Conservation (phyloP, 805 yeast genomes). For the Candida khao-thaluensis region DNA sequence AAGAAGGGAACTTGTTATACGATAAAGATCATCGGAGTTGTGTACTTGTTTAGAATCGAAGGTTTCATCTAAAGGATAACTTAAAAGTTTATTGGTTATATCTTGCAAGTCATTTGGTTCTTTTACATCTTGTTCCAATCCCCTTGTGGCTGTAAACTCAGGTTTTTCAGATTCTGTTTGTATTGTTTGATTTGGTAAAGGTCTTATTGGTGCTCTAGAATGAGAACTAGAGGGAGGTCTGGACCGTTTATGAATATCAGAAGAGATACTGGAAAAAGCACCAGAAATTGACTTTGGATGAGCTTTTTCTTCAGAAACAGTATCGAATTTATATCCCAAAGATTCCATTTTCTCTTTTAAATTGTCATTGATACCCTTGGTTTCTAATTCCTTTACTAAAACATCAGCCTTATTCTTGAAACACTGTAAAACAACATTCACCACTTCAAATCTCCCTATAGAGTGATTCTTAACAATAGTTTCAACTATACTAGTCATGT, state of each 20-base stretch:
- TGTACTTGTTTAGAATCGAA: slow-evolving; percentile 30
- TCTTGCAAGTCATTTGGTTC: not conserved
- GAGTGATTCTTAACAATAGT: slow-evolving; percentile 4
- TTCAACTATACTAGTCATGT: slow-evolving; percentile 19
- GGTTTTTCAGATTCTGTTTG: not conserved
- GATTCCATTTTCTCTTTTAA: not conserved
- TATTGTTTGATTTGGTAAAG: not conserved
- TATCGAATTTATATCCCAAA: not conserved
- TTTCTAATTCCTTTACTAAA: not conserved
- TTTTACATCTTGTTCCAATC: too few species aligned
- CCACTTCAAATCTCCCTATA: slow-evolving; percentile 12
- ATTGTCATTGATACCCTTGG: not conserved
- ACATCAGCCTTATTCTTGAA: not conserved
- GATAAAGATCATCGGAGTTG: slow-evolving; percentile 20
- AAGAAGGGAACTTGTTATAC: slow-evolving; percentile 12
- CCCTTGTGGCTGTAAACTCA: not conserved
- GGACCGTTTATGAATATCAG: too few species aligned
- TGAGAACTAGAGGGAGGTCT: not conserved
- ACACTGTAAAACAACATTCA: slow-evolving; percentile 5
- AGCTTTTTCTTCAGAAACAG: not conserved
- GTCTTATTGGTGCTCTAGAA: not conserved
- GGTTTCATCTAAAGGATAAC: slow-evolving; percentile 41
- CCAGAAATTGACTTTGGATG: not conserved
- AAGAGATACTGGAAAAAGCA: not conserved
- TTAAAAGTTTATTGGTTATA: slow-evolving; percentile 15